A percentile compares a stretch with the other conserved stretches of the same genome.
phyloP scores from a whole-genome alignment of 2,329 filamentous ascomycete species.

The Venturiaceae sp. region DNA sequence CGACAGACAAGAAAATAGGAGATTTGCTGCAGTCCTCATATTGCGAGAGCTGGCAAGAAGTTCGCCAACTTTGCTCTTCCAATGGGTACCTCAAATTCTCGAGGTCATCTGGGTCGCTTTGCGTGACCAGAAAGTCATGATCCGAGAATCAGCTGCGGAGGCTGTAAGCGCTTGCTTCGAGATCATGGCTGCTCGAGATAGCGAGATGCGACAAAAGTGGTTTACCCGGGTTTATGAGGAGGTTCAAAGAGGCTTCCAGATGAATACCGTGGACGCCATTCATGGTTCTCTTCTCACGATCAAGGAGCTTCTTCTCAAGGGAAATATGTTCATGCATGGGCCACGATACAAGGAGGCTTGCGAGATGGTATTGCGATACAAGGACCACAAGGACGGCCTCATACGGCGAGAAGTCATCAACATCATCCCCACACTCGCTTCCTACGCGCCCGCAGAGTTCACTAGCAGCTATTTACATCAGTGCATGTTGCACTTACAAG shows the following conservation, averaged over 20 bases:
- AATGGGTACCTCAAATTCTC: conserved; percentile 89
- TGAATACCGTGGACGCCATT: conserved; percentile 74
- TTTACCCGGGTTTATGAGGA: conserved; percentile 88
- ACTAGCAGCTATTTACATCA: conserved; percentile 79
- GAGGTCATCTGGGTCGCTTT: conserved; percentile 94
- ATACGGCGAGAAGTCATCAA: conserved; percentile 85
- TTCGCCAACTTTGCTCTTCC: conserved; percentile 90
- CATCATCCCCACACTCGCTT: conserved; percentile 85
- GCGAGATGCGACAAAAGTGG: conserved; percentile 76
- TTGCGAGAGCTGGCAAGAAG: conserved; percentile 85
- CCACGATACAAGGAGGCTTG: conserved; percentile 79
- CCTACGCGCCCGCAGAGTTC: conserved; percentile 87
- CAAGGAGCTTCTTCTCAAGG: conserved; percentile 86
- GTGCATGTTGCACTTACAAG: conserved; percentile 93
- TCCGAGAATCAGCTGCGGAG: conserved; percentile 83
- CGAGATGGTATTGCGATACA: conserved; percentile 84
- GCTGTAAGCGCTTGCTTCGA: conserved; percentile 92
- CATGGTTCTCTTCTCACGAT: conserved; percentile 91
- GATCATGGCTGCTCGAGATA: conserved; percentile 88
- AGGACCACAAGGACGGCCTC: conserved; percentile 81
- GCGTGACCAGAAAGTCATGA: conserved; percentile 80
- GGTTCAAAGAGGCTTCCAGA: conserved; percentile 65
- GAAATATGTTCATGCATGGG: conserved; percentile 98
- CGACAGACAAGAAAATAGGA: conserved; percentile 83
- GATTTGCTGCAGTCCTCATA: conserved; percentile 87